Evolutionary conservation across 345 rosid genomes (phyloP).

Genomic region (Brassica rapa): DNA sequence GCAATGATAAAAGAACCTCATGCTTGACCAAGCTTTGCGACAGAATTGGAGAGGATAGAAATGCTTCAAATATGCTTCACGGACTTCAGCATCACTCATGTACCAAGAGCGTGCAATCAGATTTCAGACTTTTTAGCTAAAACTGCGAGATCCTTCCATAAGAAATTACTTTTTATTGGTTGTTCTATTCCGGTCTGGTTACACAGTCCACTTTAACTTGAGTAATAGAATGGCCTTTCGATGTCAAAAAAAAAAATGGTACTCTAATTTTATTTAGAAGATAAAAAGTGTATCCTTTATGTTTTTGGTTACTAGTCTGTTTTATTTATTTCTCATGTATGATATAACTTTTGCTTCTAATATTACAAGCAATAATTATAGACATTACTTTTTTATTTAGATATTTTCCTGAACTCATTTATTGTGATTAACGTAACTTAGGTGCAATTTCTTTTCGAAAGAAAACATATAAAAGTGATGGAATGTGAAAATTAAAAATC

Average conservation of each 20-base stretch:
- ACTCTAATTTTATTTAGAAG: background rate
- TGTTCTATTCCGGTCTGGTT: too few species aligned
- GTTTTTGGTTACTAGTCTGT: background rate
- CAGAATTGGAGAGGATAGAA: too few species aligned
- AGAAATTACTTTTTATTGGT: too few species aligned
- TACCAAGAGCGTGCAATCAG: too few species aligned
- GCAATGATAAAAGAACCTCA: too few species aligned
- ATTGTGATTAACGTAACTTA: background rate
- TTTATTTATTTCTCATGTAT: background rate
- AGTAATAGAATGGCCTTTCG: too few species aligned
- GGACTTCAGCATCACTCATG: too few species aligned
- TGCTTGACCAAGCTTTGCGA: too few species aligned
- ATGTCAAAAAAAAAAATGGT: background rate
- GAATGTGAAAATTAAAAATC: background rate
- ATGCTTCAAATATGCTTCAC: too few species aligned
- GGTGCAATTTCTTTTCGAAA: background rate
- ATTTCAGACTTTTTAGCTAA: too few species aligned
- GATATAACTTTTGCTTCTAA: background rate
- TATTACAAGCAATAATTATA: background rate
- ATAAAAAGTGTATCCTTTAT: background rate
- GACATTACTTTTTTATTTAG: background rate
- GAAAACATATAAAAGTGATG: background rate
- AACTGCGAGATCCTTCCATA: too few species aligned
- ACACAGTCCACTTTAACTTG: too few species aligned
- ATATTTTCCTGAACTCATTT: background rate